Conservation (phyloP, 164 flowering plant species). For the Kingdonia uniflora region DNA sequence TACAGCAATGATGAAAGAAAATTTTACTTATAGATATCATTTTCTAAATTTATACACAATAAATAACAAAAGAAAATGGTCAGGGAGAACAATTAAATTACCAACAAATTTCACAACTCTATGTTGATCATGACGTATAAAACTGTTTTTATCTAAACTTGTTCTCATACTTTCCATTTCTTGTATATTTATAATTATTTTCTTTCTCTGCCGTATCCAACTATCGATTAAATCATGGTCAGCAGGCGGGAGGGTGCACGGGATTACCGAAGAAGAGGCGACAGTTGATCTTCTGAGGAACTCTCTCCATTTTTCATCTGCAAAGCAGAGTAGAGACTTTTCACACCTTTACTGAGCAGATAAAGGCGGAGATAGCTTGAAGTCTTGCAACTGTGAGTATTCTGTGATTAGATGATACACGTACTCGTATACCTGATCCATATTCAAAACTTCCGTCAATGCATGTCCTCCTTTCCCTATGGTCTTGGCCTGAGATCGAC, state of each 20-base stretch:
- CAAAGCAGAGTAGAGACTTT: slow-evolving; percentile 62
- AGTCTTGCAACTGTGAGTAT: slow-evolving; percentile 64
- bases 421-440: slow-evolving; percentile 67
- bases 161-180: slow-evolving; percentile 7
- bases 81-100: too few relatives aligned
- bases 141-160: neutral
- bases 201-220: slow-evolving; percentile 21
- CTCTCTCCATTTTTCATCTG: slow-evolving; percentile 42
- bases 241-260: slow-evolving; percentile 40
- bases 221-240: slow-evolving; percentile 15
- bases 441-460: slow-evolving; percentile 49
- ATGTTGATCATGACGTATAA: too few relatives aligned
- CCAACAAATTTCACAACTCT: too few relatives aligned
- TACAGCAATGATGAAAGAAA: too few relatives aligned
- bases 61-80: too few relatives aligned
- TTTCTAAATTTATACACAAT: too few relatives aligned
- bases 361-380: slow-evolving; percentile 52
- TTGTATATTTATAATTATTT: slow-evolving; percentile 19
- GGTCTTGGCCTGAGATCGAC: slow-evolving; percentile 60
- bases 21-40: too few relatives aligned
- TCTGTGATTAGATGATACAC: slow-evolving; percentile 69
- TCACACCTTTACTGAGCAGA: slow-evolving; percentile 47
- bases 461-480: slow-evolving; percentile 62
- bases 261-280: slow-evolving; percentile 28
- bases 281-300: slow-evolving; percentile 36